Percentiles rank a stretch among this genome's conserved stretches.
phyloP scores from a whole-genome alignment of 495 filamentous ascomycete genomes.

The Aspergillus olivimuriae region DNA sequence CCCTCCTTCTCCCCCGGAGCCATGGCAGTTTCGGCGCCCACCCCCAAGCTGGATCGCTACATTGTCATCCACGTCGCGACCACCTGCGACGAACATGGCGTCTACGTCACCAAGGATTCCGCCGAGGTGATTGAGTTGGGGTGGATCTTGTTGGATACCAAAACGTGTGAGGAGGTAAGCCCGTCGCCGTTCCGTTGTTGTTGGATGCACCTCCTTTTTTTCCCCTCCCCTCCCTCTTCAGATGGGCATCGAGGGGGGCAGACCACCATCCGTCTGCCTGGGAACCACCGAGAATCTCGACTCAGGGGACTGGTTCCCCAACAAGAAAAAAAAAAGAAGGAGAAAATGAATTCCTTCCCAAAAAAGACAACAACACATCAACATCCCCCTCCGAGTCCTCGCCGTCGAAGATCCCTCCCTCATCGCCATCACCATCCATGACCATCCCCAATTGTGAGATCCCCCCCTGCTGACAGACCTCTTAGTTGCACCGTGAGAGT shows the following conservation, averaged over 20 bases:
- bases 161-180: slow-evolving; percentile 83
- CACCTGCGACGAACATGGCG: slow-evolving; percentile 97
- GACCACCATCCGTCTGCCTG: too few species aligned
- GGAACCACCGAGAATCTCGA: too few species aligned
- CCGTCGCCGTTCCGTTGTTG: slow-evolving; percentile 6
- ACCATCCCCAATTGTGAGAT: too few species aligned
- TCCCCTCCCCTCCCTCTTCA: slow-evolving; percentile 4
- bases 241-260: too few species aligned
- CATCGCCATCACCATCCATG: too few species aligned
- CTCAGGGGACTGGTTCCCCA: slow-evolving; percentile 6
- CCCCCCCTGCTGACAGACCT: too few species aligned
- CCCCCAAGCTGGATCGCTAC: slow-evolving; percentile 80
- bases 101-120: slow-evolving; percentile 98
- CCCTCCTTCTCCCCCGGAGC: slow-evolving; percentile 20
- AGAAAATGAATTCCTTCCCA: too few species aligned
- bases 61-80: slow-evolving; percentile 97
- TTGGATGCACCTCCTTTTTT: slow-evolving; percentile 11
- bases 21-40: slow-evolving; percentile 45
- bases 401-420: too few species aligned
- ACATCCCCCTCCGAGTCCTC: too few species aligned
- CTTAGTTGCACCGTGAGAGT: slow-evolving; percentile 90
- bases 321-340: not conserved
- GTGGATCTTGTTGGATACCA: slow-evolving; percentile 92
- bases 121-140: slow-evolving; percentile 98
- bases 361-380: too few species aligned